These are phyloP conservation scores for Penicillium waksmanii DNA, from an alignment of 495 filamentous ascomycete species.

Conservation along the genomic window DNA sequence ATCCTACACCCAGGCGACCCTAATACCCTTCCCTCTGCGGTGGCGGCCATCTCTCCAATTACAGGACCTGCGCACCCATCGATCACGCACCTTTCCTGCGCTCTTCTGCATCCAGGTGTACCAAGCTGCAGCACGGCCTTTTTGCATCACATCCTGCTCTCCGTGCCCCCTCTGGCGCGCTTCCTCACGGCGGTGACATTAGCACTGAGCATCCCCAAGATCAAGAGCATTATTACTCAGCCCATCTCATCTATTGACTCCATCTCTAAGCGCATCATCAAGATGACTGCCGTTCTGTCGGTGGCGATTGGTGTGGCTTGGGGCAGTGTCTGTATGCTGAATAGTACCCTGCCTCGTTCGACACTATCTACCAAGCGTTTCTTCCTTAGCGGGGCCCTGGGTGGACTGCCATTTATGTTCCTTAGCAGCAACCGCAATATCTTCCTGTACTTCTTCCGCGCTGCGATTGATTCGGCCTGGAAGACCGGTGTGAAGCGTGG, in stretches of 20 bases:
- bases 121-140: conserved; percentile 87
- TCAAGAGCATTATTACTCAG: conserved; percentile 64
- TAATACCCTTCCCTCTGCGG: conserved; percentile 63
- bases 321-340: conserved; percentile 87
- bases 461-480: conserved; percentile 80
- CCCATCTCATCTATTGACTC: conserved; percentile 67
- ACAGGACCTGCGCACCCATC: conserved; percentile 83
- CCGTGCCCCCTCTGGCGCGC: conserved; percentile 76
- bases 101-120: conserved; percentile 84
- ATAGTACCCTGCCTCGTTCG: conserved; percentile 71
- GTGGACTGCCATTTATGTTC: conserved; percentile 77
- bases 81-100: conserved; percentile 82
- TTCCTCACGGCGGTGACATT: conserved; percentile 74
- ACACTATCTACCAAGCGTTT: conserved; percentile 81
- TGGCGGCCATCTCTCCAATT: conserved; percentile 73
- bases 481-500: conserved; percentile 87
- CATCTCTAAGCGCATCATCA: conserved; percentile 64
- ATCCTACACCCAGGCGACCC: conserved; percentile 77
- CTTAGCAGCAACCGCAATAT: conserved; percentile 64
- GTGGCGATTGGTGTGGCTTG: conserved; percentile 79
- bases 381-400: conserved; percentile 84
- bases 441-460: conserved; percentile 71
- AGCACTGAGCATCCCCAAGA: conserved; percentile 67
- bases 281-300: conserved; percentile 73
- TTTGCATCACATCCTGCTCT: conserved; percentile 76